Evolutionary conservation across 2,329 filamentous ascomycete genomes (phyloP).

Genomic region (Samsoniella hepiali): DNA sequence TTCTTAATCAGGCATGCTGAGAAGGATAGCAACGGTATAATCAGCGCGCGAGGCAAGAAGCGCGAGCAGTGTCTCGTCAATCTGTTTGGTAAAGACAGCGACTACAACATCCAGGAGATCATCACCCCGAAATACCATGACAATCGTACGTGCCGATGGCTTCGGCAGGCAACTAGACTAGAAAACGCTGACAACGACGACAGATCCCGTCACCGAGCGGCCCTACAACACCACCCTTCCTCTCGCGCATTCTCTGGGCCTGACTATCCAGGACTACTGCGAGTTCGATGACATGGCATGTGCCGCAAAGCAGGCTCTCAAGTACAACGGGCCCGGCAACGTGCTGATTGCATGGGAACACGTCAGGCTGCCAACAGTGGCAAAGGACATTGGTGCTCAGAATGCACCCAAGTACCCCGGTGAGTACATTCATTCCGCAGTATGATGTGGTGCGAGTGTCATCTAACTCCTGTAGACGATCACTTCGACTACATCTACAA

Average conservation of each 20-base stretch:
- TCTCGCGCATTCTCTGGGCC: not conserved
- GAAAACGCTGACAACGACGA: not conserved
- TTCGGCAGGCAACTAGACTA: not conserved
- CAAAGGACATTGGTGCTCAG: not conserved
- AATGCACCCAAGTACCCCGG: not conserved
- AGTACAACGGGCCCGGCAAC: slow-evolving; percentile 4
- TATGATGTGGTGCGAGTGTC: too few relatives aligned
- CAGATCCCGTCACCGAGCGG: not conserved
- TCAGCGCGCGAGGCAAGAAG: too few relatives aligned
- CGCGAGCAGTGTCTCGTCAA: too few relatives aligned
- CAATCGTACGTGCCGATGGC: too few relatives aligned
- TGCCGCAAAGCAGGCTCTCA: not conserved
- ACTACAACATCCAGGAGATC: too few relatives aligned
- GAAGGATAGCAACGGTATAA: too few relatives aligned
- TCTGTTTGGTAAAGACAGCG: too few relatives aligned
- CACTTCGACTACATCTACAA: slow-evolving; percentile 1
- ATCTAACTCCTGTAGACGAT: not conserved
- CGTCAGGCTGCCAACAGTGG: not conserved
- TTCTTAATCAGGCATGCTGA: too few relatives aligned
- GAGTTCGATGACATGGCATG: slow-evolving; percentile 21
- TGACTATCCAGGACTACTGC: not conserved
- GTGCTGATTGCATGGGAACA: not conserved
- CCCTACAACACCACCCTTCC: slow-evolving; percentile 2
- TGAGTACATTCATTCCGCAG: not conserved
- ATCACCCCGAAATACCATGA: too few relatives aligned